Evolutionary conservation across 2,329 filamentous ascomycete species (phyloP).

Genomic region (Colletotrichum euphorbiae): DNA sequence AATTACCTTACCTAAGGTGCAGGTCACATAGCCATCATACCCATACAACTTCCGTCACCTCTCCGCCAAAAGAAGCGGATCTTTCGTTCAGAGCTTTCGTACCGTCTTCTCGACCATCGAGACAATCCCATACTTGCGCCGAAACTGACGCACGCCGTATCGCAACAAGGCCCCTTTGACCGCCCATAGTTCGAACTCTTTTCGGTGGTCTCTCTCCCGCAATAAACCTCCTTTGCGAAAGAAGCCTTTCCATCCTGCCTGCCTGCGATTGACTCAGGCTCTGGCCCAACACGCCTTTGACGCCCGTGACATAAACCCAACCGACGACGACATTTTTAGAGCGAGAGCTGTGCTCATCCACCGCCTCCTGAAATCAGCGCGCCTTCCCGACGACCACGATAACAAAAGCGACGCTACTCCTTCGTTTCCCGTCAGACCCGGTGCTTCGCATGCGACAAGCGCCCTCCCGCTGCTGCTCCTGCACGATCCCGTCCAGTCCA

Average conservation of each 20-base stretch:
- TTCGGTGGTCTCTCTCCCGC: conserved; percentile 26
- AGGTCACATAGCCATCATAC: neutral
- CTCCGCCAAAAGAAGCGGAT: conserved; percentile 34
- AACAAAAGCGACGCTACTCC: neutral
- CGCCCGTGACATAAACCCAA: conserved; percentile 14
- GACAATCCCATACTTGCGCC: conserved; percentile 37
- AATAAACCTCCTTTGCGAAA: conserved; percentile 37
- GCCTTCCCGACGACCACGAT: conserved; percentile 18
- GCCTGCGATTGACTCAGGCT: conserved; percentile 36
- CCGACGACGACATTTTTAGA: conserved; percentile 23
- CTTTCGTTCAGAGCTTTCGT: conserved; percentile 37
- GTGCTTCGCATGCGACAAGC: conserved; percentile 23
- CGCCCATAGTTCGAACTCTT: conserved; percentile 18
- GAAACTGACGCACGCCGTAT: conserved; percentile 34
- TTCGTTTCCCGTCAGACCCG: conserved; percentile 7
- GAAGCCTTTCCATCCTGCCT: conserved; percentile 18
- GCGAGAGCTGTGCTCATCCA: neutral
- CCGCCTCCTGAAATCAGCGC: conserved; percentile 23
- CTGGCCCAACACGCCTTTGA: conserved; percentile 30
- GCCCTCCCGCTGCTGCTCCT: neutral
- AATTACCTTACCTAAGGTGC: conserved; percentile 35
- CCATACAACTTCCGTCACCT: conserved; percentile 20
- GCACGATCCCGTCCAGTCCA: conserved; percentile 16
- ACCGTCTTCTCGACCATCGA: conserved; percentile 20
- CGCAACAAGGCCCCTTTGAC: conserved; percentile 38